Evolutionary conservation across 306 rosid genomes (phyloP).

Genomic region (Trifolium fragiferum): DNA sequence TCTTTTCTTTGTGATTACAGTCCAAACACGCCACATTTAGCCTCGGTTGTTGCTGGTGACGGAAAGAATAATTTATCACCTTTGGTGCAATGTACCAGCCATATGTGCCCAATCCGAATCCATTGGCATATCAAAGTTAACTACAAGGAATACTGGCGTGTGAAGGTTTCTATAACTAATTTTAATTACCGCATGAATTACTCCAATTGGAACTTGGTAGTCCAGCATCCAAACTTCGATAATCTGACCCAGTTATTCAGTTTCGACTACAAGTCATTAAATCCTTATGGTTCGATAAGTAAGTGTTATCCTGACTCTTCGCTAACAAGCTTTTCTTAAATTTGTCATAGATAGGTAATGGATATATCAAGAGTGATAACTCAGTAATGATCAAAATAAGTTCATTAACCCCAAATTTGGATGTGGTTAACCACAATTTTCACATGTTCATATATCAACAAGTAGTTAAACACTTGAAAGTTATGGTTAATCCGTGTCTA

Average conservation of each 20-base stretch:
- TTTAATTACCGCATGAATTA: constrained; percentile 86
- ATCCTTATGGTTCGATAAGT: constrained; percentile 76
- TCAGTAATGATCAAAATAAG: not conserved
- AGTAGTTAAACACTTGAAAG: not conserved
- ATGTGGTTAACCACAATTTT: not conserved
- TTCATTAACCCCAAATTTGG: not conserved
- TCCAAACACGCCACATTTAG: constrained; percentile 63
- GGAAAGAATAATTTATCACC: constrained; percentile 57
- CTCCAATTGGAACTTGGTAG: constrained; percentile 83
- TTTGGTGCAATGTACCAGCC: constrained; percentile 78
- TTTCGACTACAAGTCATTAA: constrained; percentile 74
- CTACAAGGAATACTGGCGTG: constrained; percentile 89
- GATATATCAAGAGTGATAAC: not conserved
- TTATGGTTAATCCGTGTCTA: not conserved
- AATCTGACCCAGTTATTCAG: constrained; percentile 81
- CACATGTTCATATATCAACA: not conserved
- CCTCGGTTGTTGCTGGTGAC: constrained; percentile 65
- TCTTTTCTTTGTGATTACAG: constrained; percentile 47
- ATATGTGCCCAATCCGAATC: constrained; percentile 88
- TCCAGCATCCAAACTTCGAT: constrained; percentile 87
- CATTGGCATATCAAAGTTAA: constrained; percentile 92
- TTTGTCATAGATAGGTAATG: not conserved
- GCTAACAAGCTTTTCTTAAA: not conserved
- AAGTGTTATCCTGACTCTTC: constrained; percentile 37
- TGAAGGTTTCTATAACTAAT: constrained; percentile 75